phyloP scores from a whole-genome alignment of 352 stramenopile genomes.

The Phytopythium helicoides region DNA sequence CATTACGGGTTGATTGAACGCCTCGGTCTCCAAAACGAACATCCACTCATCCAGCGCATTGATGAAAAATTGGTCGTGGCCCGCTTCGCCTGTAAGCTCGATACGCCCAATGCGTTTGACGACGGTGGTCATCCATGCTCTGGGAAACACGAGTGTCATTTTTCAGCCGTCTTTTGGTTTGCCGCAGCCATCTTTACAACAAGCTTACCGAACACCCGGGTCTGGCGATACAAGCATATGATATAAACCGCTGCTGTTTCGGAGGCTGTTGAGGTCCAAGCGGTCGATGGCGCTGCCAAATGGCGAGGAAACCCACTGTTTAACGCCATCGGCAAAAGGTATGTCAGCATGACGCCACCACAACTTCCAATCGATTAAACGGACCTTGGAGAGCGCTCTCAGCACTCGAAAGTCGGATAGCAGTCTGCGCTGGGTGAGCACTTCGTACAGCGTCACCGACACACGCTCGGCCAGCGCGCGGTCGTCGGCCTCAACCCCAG shows the following conservation, averaged over 20 bases:
- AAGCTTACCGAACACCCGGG: constrained; percentile 60
- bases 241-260: constrained; percentile 63
- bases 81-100: constrained; percentile 48
- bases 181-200: too few species aligned
- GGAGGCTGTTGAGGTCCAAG: constrained; percentile 45
- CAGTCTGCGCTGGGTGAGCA: constrained; percentile 71
- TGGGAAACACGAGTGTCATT: constrained; percentile 13
- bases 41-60: constrained; percentile 86
- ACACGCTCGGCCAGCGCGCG: constrained; percentile 24
- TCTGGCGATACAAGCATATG: constrained; percentile 79
- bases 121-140: constrained; percentile 59
- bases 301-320: constrained; percentile 41
- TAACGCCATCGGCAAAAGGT: constrained; percentile 2
- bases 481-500: constrained; percentile 16
- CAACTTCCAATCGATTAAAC: not conserved
- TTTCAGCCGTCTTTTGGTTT: too few species aligned
- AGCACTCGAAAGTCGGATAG: constrained; percentile 83
- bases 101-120: constrained; percentile 58
- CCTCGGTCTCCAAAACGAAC: constrained; percentile 78
- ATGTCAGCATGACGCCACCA: not conserved
- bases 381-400: constrained; percentile 65
- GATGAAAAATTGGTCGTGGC: constrained; percentile 46
- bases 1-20: constrained; percentile 70
- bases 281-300: constrained; percentile 33
- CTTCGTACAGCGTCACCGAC: constrained; percentile 69